Evolutionary conservation across 805 yeast genomes (phyloP).

Genomic region (Saturnispora quitensis): DNA sequence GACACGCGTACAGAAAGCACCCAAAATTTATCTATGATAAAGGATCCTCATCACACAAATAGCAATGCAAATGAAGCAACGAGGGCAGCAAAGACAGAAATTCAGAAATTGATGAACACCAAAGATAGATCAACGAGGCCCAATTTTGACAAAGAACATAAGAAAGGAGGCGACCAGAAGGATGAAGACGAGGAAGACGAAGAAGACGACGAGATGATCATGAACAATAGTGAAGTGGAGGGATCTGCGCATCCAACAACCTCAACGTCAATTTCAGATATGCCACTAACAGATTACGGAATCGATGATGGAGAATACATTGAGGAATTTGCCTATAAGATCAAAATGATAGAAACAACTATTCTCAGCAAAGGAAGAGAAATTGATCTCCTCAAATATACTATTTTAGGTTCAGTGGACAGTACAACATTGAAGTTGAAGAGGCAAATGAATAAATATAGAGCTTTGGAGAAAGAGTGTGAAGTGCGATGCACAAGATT

Average conservation of each 20-base stretch:
- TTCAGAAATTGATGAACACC: not conserved
- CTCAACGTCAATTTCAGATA: not conserved
- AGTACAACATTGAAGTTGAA: not conserved
- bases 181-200: not conserved
- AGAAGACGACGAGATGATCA: not conserved
- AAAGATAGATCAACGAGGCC: not conserved
- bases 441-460: conserved; percentile 20
- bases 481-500: conserved; percentile 15
- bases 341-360: conserved; percentile 2
- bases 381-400: not conserved
- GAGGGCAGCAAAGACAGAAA: not conserved
- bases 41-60: not conserved
- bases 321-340: not conserved
- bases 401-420: not conserved
- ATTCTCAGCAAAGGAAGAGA: not conserved
- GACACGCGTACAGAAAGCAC: not conserved
- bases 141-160: not conserved
- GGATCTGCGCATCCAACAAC: not conserved
- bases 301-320: conserved; percentile 2
- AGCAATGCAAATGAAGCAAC: not conserved
- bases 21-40: not conserved
- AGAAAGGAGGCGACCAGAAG: not conserved
- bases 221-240: not conserved
- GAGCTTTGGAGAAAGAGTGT: conserved; percentile 23
- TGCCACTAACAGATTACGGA: not conserved